Evolutionary conservation across 306 rosid species (phyloP), one percentile per base, ranked within the genome.

Genomic region (Medicago arabica): DNA sequence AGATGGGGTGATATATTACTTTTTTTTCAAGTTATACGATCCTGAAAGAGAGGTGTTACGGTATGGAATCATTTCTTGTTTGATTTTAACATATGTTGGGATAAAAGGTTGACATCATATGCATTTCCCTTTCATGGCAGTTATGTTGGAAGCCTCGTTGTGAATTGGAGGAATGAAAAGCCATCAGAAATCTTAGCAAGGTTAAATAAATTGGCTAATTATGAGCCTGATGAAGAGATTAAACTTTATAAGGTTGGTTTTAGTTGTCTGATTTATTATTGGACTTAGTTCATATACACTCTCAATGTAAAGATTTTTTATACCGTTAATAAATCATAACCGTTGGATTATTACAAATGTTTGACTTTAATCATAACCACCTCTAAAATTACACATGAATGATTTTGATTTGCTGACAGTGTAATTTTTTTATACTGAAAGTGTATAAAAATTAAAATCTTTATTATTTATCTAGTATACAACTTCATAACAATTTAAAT

Each of bases 1-100:
- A 1, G 9, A n/a, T 1, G 2, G 5, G 0, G 0, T 17, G 60
- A 54, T 9, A 8, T 3, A 9, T 54, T 54, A 54, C 28, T 54
- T 18, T 54, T 54, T 54, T 54, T 18, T 54, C 60, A 54, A 54
- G 60, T 18, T 18, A 54, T 54, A 54, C 17, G 60, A 54, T 54
- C 60, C 60, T 18, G 60, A 18, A 54, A 54, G 9, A 54, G 60
- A 18, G 28, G 14, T 8, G 60, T 25, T 54, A 54, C 28, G 14
- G 60, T 54, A 54, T 12, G 18, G 13, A 9, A 47, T 3, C 13
- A 47, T 47, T 13, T 47, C 51, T 47, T 13, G 8, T 47, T 6
- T 47, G 17, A 47, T 44, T 47, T 54, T 47, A 47, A 14, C 53
- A 4, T 47, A 46, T 46, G 46, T 47, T 13, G 8, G 15, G 7